Evolutionary conservation across 2,329 filamentous ascomycete genomes (phyloP), one percentile per base, ranked within the genome.

Genomic region (Epichloe scottii): DNA sequence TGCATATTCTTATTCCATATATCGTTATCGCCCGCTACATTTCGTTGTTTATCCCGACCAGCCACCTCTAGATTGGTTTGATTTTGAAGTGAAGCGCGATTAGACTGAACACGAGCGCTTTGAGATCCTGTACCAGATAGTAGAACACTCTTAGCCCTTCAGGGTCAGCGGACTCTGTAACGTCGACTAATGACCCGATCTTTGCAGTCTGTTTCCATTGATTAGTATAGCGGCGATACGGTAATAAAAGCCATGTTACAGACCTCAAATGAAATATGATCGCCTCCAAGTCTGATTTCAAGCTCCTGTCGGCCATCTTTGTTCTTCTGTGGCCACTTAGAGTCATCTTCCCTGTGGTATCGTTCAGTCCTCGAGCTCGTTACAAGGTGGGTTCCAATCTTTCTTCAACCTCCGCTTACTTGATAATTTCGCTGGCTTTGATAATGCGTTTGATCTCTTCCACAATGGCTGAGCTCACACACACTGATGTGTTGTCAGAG

Each of bases 281-380:
- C 93, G 62, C 86, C 93, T 41, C 91, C 93, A 51, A 98, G 67
- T 46, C 90, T 80, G 53, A 98, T 96, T 69, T 98, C 93, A 46
- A 98, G 76, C 71, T 98, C 93, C 67, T 98, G 93, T 56, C 91
- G 82, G 37, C 93, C 93, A 62, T 98, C 93, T 72, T 97, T 97
- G 73, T 98, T 98, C 79, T 97, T 98, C 68, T 94, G 89, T 0
- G 93, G 93, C 93, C 93, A 98, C 67, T 96, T 96, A 26, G 84
- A 87, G 67, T 98, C 93, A 65, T 98, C 93, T 82, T 98, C 93
- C 74, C 89, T 95, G 59, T 33, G 34, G 11, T 19, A 42, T 35
- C 30, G 26, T 46, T 51, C 12, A 56, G 50, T 40, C 33, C 17
- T 11, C 11, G 33, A 11, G 12, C 14, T 8, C 23, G 17, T 2